These are phyloP conservation scores for Ochromonas danica DNA, from an alignment of 108 stramenopile genomes.

Conservation along the genomic window DNA sequence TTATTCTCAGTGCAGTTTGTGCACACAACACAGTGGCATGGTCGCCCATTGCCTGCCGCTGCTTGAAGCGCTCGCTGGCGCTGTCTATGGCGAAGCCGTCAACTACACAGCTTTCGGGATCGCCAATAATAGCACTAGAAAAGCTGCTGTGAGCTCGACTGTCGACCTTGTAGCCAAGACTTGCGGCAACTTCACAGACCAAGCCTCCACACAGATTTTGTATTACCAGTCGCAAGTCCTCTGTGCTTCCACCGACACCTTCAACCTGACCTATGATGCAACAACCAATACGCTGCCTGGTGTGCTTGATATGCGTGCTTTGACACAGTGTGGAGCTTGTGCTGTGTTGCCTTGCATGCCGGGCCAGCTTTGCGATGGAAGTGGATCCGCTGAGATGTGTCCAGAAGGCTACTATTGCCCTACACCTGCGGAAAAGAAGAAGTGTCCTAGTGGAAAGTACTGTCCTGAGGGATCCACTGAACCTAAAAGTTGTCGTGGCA, in stretches of 20 bases:
- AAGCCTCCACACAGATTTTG: background rate
- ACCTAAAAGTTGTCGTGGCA: background rate
- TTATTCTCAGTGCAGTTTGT: background rate
- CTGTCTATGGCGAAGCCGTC: background rate
- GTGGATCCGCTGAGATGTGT: background rate
- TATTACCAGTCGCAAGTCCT: background rate
- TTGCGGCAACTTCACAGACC: background rate
- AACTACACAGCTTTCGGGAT: background rate
- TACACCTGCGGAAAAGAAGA: slow-evolving; percentile 26
- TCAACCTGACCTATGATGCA: background rate
- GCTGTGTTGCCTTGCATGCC: background rate
- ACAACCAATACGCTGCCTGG: background rate
- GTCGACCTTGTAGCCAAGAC: background rate
- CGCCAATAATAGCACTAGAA: background rate
- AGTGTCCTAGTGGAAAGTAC: background rate
- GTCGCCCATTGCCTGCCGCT: background rate
- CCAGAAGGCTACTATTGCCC: slow-evolving; percentile 40
- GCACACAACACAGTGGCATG: slow-evolving; percentile 16
- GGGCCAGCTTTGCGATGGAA: slow-evolving; percentile 20
- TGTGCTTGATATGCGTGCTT: slow-evolving; percentile 4
- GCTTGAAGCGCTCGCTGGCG: background rate
- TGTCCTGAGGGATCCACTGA: slow-evolving; percentile 30
- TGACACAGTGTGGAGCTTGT: slow-evolving; percentile 1
- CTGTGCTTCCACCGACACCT: slow-evolving; percentile 1
- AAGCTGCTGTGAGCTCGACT: background rate